Evolutionary conservation across 2,329 filamentous ascomycete genomes (phyloP), one percentile per base, ranked within the genome.

Genomic region (Talaromyces amestolkiae): DNA sequence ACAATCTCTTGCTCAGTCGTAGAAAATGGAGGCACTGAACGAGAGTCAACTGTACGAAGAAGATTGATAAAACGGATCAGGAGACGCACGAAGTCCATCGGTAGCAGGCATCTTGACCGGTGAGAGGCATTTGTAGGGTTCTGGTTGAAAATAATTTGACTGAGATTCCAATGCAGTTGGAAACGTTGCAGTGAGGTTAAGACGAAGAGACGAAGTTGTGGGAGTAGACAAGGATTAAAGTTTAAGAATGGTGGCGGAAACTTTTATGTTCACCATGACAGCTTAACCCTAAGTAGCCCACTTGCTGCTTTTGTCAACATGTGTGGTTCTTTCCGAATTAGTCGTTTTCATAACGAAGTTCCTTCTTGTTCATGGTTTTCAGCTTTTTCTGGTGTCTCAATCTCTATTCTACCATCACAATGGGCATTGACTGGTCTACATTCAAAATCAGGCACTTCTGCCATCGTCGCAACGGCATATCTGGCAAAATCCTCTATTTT

Each of bases 11-110:
- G 70, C 49, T 76, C 70, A 3, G 63, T 69, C 17, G 70, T 66
- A 19, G 68, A 69, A n/a, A 73, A 72, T 11, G 70, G 69, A 13
- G 72, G 72, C 3, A 74, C 72, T 75, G 24, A 6, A 22, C 7
- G 1, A 47, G 35, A 11, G 11, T 61, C 33, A 56, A 37, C 1
- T 43, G 64, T 10, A 24, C 7, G 17, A 19, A 35, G 15, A 11
- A 54, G 27, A 11, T 15, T 19, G 8, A 19, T 19, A 19, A 27
- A 19, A 35, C 17, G 13, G 9, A 19, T 24, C 13, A 11, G 22
- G 4, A 10, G n/a, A 47, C 63, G 6, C 19, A 65, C 63, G 63
- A 19, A 65, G 35, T 22, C 6, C 5, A 13, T 65, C 58, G 19
- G 27, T 33, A 22, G 41, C 39, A 62, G 64, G 58, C 63, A 65